Conservation (phyloP, 2,329 filamentous ascomycete genomes). For the Diplodia seriata region DNA sequence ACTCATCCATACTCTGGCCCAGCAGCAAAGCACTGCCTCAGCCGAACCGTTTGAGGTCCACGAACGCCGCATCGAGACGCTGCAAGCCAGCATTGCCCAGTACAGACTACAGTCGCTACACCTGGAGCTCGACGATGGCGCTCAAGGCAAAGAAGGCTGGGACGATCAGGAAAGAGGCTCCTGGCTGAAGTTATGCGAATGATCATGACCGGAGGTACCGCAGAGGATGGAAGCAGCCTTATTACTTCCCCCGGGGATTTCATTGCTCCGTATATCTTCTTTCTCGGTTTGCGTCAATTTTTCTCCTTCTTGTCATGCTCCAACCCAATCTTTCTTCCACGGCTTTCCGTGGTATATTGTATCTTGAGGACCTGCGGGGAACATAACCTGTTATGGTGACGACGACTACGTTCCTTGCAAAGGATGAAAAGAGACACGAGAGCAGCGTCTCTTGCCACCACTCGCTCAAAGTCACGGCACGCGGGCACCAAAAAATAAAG, state of each 20-base stretch:
- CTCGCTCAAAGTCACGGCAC: constrained; percentile 6
- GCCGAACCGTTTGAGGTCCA: constrained; percentile 24
- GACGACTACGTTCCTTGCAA: constrained; percentile 16
- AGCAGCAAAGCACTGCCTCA: constrained; percentile 12
- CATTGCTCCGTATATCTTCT: not conserved
- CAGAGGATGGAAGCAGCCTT: not conserved
- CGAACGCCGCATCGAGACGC: constrained; percentile 27
- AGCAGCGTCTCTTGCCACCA: constrained; percentile 9
- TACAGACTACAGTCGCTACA: constrained; percentile 23
- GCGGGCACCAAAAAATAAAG: constrained; percentile 10
- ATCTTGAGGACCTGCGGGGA: not conserved
- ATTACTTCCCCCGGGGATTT: not conserved
- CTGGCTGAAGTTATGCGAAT: constrained; percentile 22
- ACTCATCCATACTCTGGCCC: constrained; percentile 15
- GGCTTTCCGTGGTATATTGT: not conserved
- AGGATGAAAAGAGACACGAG: constrained; percentile 12
- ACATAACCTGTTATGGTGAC: not conserved
- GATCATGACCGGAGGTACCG: not conserved
- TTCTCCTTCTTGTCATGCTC: not conserved
- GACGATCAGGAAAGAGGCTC: constrained; percentile 21
- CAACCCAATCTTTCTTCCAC: not conserved
- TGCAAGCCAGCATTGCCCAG: constrained; percentile 15
- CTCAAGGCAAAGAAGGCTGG: constrained; percentile 16
- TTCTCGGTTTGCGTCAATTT: not conserved
- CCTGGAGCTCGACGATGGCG: constrained; percentile 21